A percentile compares a stretch with the other conserved stretches of the same genome.
These are phyloP conservation scores for Fraxinus americana DNA, from an alignment of 257 asterid genomes.

Conservation along the genomic window DNA sequence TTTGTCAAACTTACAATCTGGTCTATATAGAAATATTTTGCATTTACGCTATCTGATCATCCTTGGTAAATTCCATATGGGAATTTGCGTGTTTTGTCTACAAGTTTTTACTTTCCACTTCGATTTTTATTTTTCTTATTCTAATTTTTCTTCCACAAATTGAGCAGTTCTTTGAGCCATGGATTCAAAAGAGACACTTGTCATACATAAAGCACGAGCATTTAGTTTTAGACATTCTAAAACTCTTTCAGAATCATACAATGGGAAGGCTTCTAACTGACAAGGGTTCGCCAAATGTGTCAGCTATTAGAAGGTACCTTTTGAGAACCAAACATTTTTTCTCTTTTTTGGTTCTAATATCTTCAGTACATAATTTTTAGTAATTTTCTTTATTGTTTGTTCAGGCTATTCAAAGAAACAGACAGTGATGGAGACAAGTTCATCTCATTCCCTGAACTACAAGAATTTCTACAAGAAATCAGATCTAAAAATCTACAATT, in stretches of 20 bases:
- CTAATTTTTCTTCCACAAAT: slow-evolving; percentile 8
- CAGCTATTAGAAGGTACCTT: too few species aligned
- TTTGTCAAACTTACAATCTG: background rate
- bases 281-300: too few species aligned
- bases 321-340: too few species aligned
- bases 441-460: slow-evolving; percentile 36
- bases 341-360: background rate
- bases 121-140: background rate
- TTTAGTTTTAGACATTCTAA: slow-evolving; percentile 43
- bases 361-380: background rate
- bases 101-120: background rate
- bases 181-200: slow-evolving; percentile 48
- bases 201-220: slow-evolving; percentile 44
- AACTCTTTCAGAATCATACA: slow-evolving; percentile 36
- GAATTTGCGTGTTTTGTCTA: background rate
- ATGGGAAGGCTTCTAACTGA: slow-evolving; percentile 30
- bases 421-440: slow-evolving; percentile 40
- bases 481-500: slow-evolving; percentile 19
- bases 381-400: background rate
- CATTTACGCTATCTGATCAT: background rate
- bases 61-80: background rate
- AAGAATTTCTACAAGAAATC: slow-evolving; percentile 36
- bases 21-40: background rate
- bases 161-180: slow-evolving; percentile 47
- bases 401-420: slow-evolving; percentile 35